phyloP scores from a whole-genome alignment of 2,329 filamentous ascomycete genomes.

The Penicillium rolfsii region DNA sequence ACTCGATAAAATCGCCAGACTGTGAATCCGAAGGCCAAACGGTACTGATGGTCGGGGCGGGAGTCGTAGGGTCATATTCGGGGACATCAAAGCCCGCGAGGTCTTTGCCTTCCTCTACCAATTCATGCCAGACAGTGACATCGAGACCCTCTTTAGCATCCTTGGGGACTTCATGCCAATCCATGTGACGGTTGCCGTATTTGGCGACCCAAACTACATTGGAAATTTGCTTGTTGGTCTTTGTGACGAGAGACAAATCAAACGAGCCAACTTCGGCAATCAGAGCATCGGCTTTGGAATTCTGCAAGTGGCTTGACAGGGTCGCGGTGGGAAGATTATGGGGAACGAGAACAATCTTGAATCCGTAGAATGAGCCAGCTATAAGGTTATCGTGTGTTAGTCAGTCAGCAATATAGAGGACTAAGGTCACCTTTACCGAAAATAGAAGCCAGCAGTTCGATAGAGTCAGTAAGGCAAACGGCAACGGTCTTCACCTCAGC shows the following conservation, averaged over 20 bases:
- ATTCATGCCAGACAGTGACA: constrained; percentile 90
- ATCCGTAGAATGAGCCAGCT: constrained; percentile 86
- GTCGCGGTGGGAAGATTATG: constrained; percentile 73
- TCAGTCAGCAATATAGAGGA: not conserved
- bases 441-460: constrained; percentile 79
- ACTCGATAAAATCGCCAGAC: constrained; percentile 73
- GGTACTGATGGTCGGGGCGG: constrained; percentile 50
- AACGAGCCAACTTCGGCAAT: constrained; percentile 86
- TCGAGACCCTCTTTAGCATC: constrained; percentile 74
- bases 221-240: constrained; percentile 70
- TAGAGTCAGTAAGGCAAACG: constrained; percentile 88
- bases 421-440: constrained; percentile 59
- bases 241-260: constrained; percentile 73
- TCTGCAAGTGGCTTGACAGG: constrained; percentile 71
- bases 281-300: constrained; percentile 76
- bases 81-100: constrained; percentile 67
- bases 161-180: constrained; percentile 88
- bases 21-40: constrained; percentile 47
- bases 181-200: constrained; percentile 85
- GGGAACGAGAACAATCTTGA: constrained; percentile 82
- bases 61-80: constrained; percentile 57
- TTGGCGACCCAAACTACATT: constrained; percentile 93
- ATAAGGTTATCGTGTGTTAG: constrained; percentile 16
- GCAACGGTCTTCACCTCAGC: constrained; percentile 74
- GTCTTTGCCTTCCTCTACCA: constrained; percentile 71